These are phyloP conservation scores for Solanum sparsipilum DNA, from an alignment of 257 asterid species.

Conservation along the genomic window DNA sequence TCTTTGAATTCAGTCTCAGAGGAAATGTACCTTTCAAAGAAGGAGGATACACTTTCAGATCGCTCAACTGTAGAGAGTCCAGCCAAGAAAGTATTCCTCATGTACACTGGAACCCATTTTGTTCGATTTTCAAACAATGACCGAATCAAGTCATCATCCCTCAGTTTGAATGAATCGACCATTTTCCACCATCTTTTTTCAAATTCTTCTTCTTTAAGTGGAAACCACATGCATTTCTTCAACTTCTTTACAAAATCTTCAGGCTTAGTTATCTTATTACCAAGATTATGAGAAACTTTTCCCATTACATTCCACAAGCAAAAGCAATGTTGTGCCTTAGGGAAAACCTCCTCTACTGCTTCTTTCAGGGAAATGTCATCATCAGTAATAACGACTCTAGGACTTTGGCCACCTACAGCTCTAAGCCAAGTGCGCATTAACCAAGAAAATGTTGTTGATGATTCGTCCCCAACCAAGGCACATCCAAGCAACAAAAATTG, in stretches of 20 bases:
- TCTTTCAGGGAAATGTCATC: conserved; percentile 10
- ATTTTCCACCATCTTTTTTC: conserved; percentile 28
- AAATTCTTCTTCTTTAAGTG: conserved; percentile 20
- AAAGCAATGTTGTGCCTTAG: conserved; percentile 28
- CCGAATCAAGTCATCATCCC: background rate
- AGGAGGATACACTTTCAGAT: background rate
- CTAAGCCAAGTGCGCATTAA: conserved; percentile 44
- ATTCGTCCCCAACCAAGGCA: conserved; percentile 34
- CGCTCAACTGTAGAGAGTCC: background rate
- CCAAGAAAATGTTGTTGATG: conserved; percentile 22
- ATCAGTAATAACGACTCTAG: conserved; percentile 30
- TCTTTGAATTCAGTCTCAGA: conserved; percentile 17
- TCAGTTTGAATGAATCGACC: background rate
- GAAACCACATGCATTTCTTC: conserved; percentile 15
- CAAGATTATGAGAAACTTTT: conserved; percentile 11
- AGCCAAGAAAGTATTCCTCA: background rate
- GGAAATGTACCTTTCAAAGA: background rate
- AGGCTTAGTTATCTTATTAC: background rate
- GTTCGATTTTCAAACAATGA: background rate
- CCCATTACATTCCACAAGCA: conserved; percentile 27
- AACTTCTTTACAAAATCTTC: conserved; percentile 16
- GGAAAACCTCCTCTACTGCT: conserved; percentile 32
- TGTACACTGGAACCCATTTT: background rate
- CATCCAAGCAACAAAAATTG: conserved; percentile 44
- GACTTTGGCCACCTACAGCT: conserved; percentile 25